Evolutionary conservation across 306 rosid species (phyloP), one percentile per base, ranked within the genome.

Genomic region (Hippophae tibetana): DNA sequence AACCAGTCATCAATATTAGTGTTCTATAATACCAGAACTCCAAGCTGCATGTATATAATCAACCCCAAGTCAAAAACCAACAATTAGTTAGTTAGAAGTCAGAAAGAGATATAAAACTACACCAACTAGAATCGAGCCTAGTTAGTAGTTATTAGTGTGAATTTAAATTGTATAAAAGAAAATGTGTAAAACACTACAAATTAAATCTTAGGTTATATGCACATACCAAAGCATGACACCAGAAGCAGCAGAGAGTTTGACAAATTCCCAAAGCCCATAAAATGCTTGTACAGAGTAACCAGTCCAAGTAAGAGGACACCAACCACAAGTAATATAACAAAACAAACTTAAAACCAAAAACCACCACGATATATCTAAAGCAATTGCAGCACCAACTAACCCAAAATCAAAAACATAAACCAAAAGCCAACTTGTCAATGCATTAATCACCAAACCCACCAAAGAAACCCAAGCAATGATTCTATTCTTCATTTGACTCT

Each of bases 331-430:
- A 8, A 58, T 31, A 8, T 80, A 84, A 4, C 48, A 60, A 26
- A 58, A 76, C 68, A 84, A 42, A 1, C 85, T 93, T 5, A 87
- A 46, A 14, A 72, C 89, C 69, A 80, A 10, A 40, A 80, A 43
- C 89, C 93, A 82, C 95, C 89, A 84, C 0, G 93, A 84, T 8
- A 87, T 62, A 25, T 84, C 86, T 63, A 87, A 55, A 60, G 87
- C 71, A 50, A 84, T 58, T 43, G 92, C 92, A 0, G 95, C 89
- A 41, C 95, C 92, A 3, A 78, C 60, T 5, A 87, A 59, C 0
- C 95, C 93, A 58, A 64, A 74, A 62, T 79, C 80, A 80, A 50
- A 72, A 1, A 72, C 84, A 27, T 65, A 69, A 0, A 87, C 44
- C 0, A 84, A 74, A 6, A 84, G 47, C 89, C 86, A 87, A 49